Base-by-base conservation (phyloP, 2,329 filamentous ascomycete species). In the Phaeomoniella chlamydospora region DNA sequence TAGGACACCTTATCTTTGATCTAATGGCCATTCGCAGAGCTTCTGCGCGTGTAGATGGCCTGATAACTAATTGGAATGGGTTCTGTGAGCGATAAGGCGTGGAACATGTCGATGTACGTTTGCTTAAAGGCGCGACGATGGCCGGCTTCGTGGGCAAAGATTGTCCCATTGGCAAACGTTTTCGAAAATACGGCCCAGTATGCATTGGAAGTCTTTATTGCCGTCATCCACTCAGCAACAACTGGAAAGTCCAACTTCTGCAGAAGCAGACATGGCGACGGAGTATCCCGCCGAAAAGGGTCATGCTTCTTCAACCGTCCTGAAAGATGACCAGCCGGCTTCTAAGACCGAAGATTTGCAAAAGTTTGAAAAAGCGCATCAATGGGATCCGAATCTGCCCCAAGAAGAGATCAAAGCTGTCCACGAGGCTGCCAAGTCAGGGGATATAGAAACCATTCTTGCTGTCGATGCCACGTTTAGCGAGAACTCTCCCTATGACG, bases 401-500 rank as follows among this genome's bases (percentile, higher is more conserved):
- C 59, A 73, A 39, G 68, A 73, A 41, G 67, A 74, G 41, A 55
- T 74, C 37, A 69, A 70, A 46, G 66, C 70, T 52, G 63, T 76
- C 43, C 67, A 75, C 40, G 59, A 65, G 31, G 69, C 65, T 26
- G 59, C 71, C 37, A 58, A 63, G 37, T 62, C 61, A 6, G 64
- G 65, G 37, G 70, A 74, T 51, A 58, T 62, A 40, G 71, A 75
- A 48, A 73, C 72, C 53, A 70, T 70, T 37, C 54, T 70, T 40
- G 64, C 70, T 45, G 65, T 74, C 45, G 69, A 72, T 51, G 66
- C 68, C 47, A 62, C 65, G 44, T 59, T 73, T 48, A 65, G 71
- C 46, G 70, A 76, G 41, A 72, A 77, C 49, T 76, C 72, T 38
- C 73, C 73, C 3, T 77, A 77, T 46, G 70, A 69, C 34, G 70